Base-by-base conservation (phyloP, 352 stramenopile species). In the Globisporangium megalacanthum region DNA sequence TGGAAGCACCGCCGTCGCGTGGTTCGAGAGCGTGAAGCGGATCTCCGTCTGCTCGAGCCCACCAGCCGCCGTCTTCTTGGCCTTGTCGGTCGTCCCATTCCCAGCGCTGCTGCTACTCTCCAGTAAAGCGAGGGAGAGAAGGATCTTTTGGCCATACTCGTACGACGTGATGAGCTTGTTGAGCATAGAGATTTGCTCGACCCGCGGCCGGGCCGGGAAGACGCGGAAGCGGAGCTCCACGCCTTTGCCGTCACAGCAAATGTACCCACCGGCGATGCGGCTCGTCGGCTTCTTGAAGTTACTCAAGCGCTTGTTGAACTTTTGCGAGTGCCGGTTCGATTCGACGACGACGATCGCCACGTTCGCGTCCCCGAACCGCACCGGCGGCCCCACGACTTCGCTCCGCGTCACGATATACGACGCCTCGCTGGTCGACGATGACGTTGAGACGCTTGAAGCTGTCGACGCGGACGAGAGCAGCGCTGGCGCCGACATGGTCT, bases 231-330 rank as follows among this genome's bases (percentile, higher is more conserved):
- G 65, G 46, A 94, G 63, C 61, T 88, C 82, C 0, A 70, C 70
- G 35, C 84, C 84, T 54, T 91, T 94, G 60, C 84, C 84, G 54
- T 94, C 84, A 58, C 80, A 94, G 80, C 84, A 94, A 66, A 94
- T 87, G 74, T 94, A 94, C 7, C 84, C 84, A 35, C 84, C 84
- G 15, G 64, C 63, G 56, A 94, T 92, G 49, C 72, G 72, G 52
- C 78, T 90, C 41, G 84, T 94, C 7, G 79, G 77, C 49, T 94
- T 94, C 60, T 94, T 94, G 41, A 90, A 94, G 65, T 94, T 94
- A 47, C 70, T 91, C 19, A 94, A 62, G 45, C 81, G 75, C 60
- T 91, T 92, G 61, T 92, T 94, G 60, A 80, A 92, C 78, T 87
- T 84, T 22, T 86, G 68, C 47, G 81, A 89, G 66, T 92, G 84